A percentile compares a stretch with the other conserved stretches of the same genome.
Conservation (phyloP, 2,329 filamentous ascomycete genomes). For the Cladosporium phlei region DNA sequence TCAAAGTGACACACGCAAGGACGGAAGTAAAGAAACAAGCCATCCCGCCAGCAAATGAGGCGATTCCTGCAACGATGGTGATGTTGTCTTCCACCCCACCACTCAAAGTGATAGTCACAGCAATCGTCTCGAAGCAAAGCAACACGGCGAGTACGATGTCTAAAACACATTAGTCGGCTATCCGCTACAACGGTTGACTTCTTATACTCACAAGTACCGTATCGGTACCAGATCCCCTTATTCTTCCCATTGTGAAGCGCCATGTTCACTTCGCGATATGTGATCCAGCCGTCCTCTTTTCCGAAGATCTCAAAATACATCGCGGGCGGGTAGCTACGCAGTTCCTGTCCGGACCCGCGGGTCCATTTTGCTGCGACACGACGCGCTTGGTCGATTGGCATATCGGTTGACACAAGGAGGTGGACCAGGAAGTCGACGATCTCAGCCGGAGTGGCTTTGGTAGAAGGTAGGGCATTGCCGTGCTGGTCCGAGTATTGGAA, state of each 20-base stretch:
- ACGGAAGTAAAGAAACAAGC: too few species aligned
- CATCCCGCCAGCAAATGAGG: too few species aligned
- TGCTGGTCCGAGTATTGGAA: neutral
- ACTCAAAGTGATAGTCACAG: too few species aligned
- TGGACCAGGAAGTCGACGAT: constrained; percentile 15
- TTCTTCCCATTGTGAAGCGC: constrained; percentile 1
- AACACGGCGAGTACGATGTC: neutral
- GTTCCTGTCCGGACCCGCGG: constrained; percentile 17
- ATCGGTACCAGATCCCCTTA: neutral
- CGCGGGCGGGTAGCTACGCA: constrained; percentile 11
- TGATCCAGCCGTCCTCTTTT: constrained; percentile 17
- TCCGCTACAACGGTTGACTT: neutral
- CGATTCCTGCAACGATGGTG: too few species aligned
- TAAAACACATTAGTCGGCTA: neutral
- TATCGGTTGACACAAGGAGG: constrained; percentile 7
- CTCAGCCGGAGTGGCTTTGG: constrained; percentile 16
- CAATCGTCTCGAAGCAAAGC: neutral
- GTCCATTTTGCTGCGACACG: constrained; percentile 17
- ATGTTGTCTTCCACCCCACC: too few species aligned
- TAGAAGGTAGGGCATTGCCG: neutral
- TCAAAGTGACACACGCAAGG: too few species aligned
- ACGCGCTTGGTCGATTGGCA: constrained; percentile 12
- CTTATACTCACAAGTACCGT: neutral
- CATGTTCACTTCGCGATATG: constrained; percentile 16
- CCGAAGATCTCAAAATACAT: constrained; percentile 20